phyloP scores from a whole-genome alignment of 305 asterid genomes.

The Nicotiana rustica region DNA sequence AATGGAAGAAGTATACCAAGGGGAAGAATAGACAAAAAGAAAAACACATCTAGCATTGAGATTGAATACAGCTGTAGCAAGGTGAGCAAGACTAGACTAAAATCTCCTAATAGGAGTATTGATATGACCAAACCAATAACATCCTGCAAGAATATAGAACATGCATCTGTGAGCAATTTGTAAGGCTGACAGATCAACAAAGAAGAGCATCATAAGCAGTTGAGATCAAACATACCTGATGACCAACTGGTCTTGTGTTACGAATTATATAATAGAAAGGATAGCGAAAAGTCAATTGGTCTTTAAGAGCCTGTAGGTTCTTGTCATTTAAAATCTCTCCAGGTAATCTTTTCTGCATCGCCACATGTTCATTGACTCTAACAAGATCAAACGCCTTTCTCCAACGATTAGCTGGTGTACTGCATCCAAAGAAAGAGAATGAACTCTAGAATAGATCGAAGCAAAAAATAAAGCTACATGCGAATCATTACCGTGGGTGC shows the following conservation, averaged over 20 bases:
- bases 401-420: conserved; percentile 73
- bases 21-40: conserved; percentile 78
- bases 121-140: conserved; percentile 88
- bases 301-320: conserved; percentile 61
- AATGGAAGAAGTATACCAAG: conserved; percentile 84
- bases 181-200: conserved; percentile 15
- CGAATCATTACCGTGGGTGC: conserved; percentile 58
- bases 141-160: conserved; percentile 64
- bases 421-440: conserved; percentile 42
- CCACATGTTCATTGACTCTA: conserved; percentile 65
- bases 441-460: conserved; percentile 1
- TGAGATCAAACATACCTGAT: conserved; percentile 62
- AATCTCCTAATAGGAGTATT: conserved; percentile 82
- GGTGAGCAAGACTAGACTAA: conserved; percentile 84
- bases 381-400: conserved; percentile 86
- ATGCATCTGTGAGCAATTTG: conserved; percentile 25
- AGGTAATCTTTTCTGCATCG: conserved; percentile 58
- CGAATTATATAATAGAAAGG: conserved; percentile 65
- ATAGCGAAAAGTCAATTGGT: conserved; percentile 57
- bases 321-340: conserved; percentile 65
- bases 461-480: conserved; percentile 32
- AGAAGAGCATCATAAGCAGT: conserved; percentile 12
- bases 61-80: conserved; percentile 86
- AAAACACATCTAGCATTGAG: conserved; percentile 64
- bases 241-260: conserved; percentile 81